Percentiles rank a stretch among this genome's conserved stretches.
These are phyloP conservation scores for Exophiala oligosperma DNA, from an alignment of 2,329 filamentous ascomycete species.

Conservation along the genomic window DNA sequence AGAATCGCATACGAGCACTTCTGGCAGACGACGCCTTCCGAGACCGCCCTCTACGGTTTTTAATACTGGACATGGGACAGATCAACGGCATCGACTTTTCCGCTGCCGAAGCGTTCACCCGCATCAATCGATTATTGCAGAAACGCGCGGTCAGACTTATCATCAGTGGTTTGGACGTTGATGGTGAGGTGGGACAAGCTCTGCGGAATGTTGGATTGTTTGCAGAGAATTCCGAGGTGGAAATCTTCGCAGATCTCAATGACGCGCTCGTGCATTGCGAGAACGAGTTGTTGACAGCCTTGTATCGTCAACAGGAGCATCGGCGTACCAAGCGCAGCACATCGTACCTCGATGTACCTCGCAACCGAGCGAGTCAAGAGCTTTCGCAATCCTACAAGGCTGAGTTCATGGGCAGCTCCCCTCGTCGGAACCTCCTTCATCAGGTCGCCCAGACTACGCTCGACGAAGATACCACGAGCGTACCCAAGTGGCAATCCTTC, in stretches of 20 bases:
- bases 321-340: conserved; percentile 29
- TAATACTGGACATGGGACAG: conserved; percentile 84
- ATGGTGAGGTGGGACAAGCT: conserved; percentile 72
- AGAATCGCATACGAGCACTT: conserved; percentile 78
- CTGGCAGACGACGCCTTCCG: conserved; percentile 81
- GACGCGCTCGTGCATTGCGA: conserved; percentile 92
- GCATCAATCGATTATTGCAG: conserved; percentile 80
- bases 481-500: conserved; percentile 77
- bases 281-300: conserved; percentile 83
- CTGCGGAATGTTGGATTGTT: conserved; percentile 83
- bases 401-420: conserved; percentile 69
- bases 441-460: conserved; percentile 76
- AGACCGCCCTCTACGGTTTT: conserved; percentile 77
- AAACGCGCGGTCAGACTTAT: conserved; percentile 77
- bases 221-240: conserved; percentile 69
- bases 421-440: conserved; percentile 73
- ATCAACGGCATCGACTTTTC: conserved; percentile 96
- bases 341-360: conserved; percentile 28
- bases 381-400: conserved; percentile 32
- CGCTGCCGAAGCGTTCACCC: conserved; percentile 89
- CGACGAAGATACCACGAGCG: conserved; percentile 59
- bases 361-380: conserved; percentile 16
- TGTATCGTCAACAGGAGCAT: conserved; percentile 68
- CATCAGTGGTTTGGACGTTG: conserved; percentile 76
- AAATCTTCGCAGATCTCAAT: conserved; percentile 85